Evolutionary conservation across 352 stramenopile genomes (phyloP), one percentile per base, ranked within the genome.

Genomic region (Phytophthora constricta): DNA sequence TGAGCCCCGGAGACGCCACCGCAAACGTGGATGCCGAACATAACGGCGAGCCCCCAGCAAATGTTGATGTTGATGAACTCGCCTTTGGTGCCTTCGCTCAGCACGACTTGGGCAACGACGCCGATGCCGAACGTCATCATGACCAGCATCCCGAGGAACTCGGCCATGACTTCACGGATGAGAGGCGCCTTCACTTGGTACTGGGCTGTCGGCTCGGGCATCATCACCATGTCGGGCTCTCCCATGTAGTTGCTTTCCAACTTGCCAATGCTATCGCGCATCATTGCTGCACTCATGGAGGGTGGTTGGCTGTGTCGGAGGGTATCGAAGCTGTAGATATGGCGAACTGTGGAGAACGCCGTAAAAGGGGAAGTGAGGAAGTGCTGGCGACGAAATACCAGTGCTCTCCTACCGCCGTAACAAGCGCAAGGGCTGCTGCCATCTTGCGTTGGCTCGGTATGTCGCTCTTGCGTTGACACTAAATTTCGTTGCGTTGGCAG

Each of bases 1-100:
- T 90, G 82, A 3, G 67, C 79, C 14, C 79, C 75, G 23, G 72
- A 84, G 27, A 73, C 65, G 9, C 65, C 76, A n/a, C 77, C 77
- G 7, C 68, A 76, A 11, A 70, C 63, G 66, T 90, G 78, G 42
- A 90, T 83, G n/a, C 73, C 82, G 26, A 90, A 74, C 53, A 90
- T 74, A 49, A 90, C 65, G 2, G 55, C 82, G 52, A 90, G 61
- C 0, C 82, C 82, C 79, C 82, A 90, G 49, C 64, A 82, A 25
- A 90, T 65, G 19, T 65, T 82, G 66, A 90, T 86, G 61, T 76
- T 83, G 19, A 82, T 70, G 61, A 82, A 89, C 26, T 84, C 80
- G 23, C 82, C 82, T 61, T 82, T 84, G 22, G 50, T 66, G 33
- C 69, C 71, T 45, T 84, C 60, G 28, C 74, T 76, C 5, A 91